These are phyloP conservation scores for Alternaria burnsii DNA, from an alignment of 2,329 filamentous ascomycete genomes.

Conservation along the genomic window DNA sequence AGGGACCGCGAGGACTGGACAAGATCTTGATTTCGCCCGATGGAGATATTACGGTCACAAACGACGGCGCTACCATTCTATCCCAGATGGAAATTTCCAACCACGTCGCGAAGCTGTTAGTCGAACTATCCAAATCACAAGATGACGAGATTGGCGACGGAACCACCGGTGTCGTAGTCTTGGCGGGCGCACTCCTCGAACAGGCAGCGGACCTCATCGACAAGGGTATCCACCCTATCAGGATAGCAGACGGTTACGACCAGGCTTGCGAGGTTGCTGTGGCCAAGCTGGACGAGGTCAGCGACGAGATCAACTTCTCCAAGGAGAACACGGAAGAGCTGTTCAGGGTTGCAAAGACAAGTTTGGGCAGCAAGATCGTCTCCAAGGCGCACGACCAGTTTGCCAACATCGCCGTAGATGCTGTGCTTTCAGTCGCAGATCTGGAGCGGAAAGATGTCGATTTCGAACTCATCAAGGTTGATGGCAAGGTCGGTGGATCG, in stretches of 20 bases:
- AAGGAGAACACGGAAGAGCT: conserved; percentile 83
- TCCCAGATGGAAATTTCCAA: conserved; percentile 98
- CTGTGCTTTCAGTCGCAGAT: conserved; percentile 94
- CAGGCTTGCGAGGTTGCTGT: conserved; percentile 97
- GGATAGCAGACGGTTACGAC: conserved; percentile 98
- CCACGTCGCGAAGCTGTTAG: conserved; percentile 95
- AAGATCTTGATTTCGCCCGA: conserved; percentile 99
- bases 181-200: conserved; percentile 93
- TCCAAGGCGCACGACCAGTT: conserved; percentile 99
- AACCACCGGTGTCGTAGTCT: conserved; percentile 95
- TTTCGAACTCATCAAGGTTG: conserved; percentile 99
- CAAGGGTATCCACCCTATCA: conserved; percentile 98
- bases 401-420: conserved; percentile 95
- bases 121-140: conserved; percentile 97
- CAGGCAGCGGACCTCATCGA: conserved; percentile 98
- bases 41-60: conserved; percentile 98
- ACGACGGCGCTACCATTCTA: conserved; percentile 97
- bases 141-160: conserved; percentile 99
- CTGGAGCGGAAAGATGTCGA: conserved; percentile 96
- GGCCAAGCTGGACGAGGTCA: conserved; percentile 89
- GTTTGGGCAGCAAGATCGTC: conserved; percentile 97
- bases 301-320: conserved; percentile 87
- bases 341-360: conserved; percentile 93
- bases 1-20: conserved; percentile 92
- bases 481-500: conserved; percentile 94